Percentiles rank a stretch among this genome's conserved stretches.
phyloP scores from a whole-genome alignment of 73 alveolate genomes.

The Blepharisma japonicum region DNA sequence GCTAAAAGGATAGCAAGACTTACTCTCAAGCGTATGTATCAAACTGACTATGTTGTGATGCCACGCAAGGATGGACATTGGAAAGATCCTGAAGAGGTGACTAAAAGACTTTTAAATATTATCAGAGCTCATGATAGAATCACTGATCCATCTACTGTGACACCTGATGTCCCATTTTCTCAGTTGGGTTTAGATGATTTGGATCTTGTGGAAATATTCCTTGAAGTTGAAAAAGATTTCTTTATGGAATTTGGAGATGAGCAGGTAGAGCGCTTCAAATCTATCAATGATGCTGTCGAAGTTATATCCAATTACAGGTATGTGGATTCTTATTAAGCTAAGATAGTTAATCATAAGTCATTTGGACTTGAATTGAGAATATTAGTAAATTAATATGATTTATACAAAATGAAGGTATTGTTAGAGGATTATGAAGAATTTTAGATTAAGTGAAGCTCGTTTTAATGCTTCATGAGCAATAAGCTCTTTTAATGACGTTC shows the following conservation, averaged over 20 bases:
- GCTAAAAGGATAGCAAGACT: background rate
- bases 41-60: slow-evolving; percentile 56
- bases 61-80: slow-evolving; percentile 59
- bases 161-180: slow-evolving; percentile 43
- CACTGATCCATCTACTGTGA: slow-evolving; percentile 49
- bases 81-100: slow-evolving; percentile 61
- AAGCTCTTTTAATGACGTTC: too few relatives aligned
- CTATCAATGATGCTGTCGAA: slow-evolving; percentile 58
- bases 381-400: too few relatives aligned
- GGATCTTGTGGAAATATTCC: slow-evolving; percentile 53
- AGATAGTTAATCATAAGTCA: too few relatives aligned
- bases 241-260: slow-evolving; percentile 59
- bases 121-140: slow-evolving; percentile 64
- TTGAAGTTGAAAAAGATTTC: slow-evolving; percentile 60
- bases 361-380: too few relatives aligned
- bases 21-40: slow-evolving; percentile 33
- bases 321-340: slow-evolving; percentile 25
- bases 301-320: slow-evolving; percentile 33
- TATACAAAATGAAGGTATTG: too few relatives aligned
- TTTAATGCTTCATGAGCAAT: too few relatives aligned
- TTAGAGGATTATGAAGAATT: too few relatives aligned
- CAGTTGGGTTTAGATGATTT: slow-evolving; percentile 55
- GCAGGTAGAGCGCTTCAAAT: slow-evolving; percentile 47
- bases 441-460: too few relatives aligned
- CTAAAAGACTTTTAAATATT: slow-evolving; percentile 42